These are phyloP conservation scores for Atkinsonella hypoxylon DNA, from an alignment of 2,329 filamentous ascomycete species.

Conservation along the genomic window DNA sequence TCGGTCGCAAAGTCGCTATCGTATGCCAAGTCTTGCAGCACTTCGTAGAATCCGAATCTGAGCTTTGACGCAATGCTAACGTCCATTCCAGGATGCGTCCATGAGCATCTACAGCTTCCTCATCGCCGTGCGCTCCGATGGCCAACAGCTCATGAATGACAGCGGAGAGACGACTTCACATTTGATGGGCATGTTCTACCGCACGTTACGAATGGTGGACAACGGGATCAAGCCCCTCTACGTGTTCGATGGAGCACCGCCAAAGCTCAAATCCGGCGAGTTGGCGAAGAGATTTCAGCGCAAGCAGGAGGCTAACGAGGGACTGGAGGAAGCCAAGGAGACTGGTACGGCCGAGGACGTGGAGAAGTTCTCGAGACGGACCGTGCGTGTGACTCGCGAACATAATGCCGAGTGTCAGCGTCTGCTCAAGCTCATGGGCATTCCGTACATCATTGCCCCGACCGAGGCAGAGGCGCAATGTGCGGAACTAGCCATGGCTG, in stretches of 20 bases:
- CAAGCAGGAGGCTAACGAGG: slow-evolving; percentile 83
- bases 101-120: slow-evolving; percentile 99
- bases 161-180: slow-evolving; percentile 95
- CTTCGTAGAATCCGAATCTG: background rate
- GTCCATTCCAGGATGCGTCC: slow-evolving; percentile 37
- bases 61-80: background rate
- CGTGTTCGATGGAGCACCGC: slow-evolving; percentile 93
- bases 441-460: slow-evolving; percentile 88
- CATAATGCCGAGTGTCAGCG: slow-evolving; percentile 93
- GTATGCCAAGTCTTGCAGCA: slow-evolving; percentile 38
- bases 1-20: slow-evolving; percentile 95
- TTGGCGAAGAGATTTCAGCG: slow-evolving; percentile 91
- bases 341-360: slow-evolving; percentile 94
- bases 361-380: slow-evolving; percentile 90
- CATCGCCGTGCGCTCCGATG: slow-evolving; percentile 91
- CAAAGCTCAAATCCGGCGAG: slow-evolving; percentile 95
- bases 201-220: slow-evolving; percentile 93
- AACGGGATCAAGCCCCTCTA: slow-evolving; percentile 98
- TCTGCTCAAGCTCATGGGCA: slow-evolving; percentile 86
- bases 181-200: slow-evolving; percentile 99
- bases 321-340: slow-evolving; percentile 90
- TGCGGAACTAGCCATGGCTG: slow-evolving; percentile 74
- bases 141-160: slow-evolving; percentile 91
- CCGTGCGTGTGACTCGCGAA: slow-evolving; percentile 88
- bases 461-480: slow-evolving; percentile 98